Percentiles rank a stretch among this genome's conserved stretches.
Evolutionary conservation across 169 alveolate species (phyloP).

Genomic region (Plasmodium vivax): DNA sequence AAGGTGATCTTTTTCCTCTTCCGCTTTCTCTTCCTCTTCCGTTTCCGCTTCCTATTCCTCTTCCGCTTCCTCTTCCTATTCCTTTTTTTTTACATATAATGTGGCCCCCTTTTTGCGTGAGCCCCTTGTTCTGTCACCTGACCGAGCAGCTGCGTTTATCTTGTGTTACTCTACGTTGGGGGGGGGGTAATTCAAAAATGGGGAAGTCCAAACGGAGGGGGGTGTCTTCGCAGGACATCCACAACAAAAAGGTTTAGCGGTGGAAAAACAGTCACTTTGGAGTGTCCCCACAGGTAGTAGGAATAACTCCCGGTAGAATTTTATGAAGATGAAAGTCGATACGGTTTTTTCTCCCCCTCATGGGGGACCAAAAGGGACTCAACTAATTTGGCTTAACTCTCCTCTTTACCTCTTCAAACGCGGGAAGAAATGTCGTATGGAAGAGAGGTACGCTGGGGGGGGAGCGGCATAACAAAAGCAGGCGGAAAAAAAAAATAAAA

Average conservation of each 20-base stretch:
- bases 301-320: background rate
- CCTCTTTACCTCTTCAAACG: background rate
- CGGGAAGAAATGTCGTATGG: background rate
- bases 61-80: background rate
- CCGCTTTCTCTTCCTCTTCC: background rate
- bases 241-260: background rate
- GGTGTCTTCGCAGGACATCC: background rate
- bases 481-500: background rate
- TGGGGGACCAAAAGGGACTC: background rate
- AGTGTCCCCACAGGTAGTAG: background rate
- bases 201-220: background rate
- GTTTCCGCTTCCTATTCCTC: background rate
- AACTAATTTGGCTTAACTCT: background rate
- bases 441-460: background rate
- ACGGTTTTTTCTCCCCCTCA: background rate
- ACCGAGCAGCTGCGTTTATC: background rate
- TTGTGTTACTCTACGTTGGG: background rate
- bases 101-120: background rate
- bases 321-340: background rate
- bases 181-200: background rate
- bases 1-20: background rate
- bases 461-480: background rate
- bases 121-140: background rate
- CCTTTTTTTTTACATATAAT: too few species aligned
- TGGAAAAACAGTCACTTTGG: background rate